Evolutionary conservation across 2,329 filamentous ascomycete species (phyloP).

Genomic region (Epichloe sylvatica): DNA sequence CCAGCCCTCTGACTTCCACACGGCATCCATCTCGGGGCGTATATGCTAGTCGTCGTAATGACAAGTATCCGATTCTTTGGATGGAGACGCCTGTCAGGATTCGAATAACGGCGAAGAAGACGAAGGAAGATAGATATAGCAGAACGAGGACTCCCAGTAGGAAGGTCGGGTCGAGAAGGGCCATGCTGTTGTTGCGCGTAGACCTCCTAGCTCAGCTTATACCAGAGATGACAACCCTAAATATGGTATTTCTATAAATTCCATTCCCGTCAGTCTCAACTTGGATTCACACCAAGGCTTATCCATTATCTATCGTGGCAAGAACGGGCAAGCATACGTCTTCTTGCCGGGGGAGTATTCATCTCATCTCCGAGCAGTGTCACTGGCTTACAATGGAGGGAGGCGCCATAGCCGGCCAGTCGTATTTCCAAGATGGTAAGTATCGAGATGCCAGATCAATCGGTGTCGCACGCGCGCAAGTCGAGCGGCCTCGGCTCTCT

Average conservation of each 20-base stretch:
- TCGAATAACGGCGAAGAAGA: slow-evolving; percentile 82
- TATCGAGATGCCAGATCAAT: not conserved
- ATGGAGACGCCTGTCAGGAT: slow-evolving; percentile 91
- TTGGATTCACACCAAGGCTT: not conserved
- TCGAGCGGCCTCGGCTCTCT: not conserved
- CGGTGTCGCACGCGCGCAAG: not conserved
- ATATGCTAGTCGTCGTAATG: slow-evolving; percentile 79
- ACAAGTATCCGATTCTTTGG: slow-evolving; percentile 86
- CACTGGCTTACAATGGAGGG: slow-evolving; percentile 2
- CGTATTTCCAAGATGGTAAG: not conserved
- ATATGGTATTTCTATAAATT: slow-evolving; percentile 1
- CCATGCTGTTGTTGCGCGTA: slow-evolving; percentile 30
- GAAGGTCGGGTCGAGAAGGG: slow-evolving; percentile 62
- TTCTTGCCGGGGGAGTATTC: not conserved
- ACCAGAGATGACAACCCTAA: not conserved
- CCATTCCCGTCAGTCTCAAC: not conserved
- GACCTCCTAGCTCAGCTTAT: not conserved
- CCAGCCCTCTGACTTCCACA: slow-evolving; percentile 78
- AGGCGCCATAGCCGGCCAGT: slow-evolving; percentile 2
- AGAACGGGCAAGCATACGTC: slow-evolving; percentile 1
- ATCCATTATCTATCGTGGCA: no score
- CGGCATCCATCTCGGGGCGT: slow-evolving; percentile 77
- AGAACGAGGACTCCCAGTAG: slow-evolving; percentile 74
- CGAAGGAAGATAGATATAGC: slow-evolving; percentile 79
- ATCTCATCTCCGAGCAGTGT: not conserved